phyloP scores from a whole-genome alignment of 345 rosid genomes.

The Populus nigra region DNA sequence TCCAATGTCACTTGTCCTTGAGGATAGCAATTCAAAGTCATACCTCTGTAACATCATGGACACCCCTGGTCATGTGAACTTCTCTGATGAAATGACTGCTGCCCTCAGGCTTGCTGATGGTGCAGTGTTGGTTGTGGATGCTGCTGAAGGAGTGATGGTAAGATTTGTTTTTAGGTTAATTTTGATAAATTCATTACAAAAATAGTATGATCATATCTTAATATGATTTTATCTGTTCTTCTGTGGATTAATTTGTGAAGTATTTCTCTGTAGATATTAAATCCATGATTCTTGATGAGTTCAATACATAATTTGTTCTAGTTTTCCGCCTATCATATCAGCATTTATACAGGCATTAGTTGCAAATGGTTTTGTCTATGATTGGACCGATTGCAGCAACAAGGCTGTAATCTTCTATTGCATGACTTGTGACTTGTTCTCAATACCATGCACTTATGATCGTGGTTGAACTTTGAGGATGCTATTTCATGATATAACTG shows the following conservation, averaged over 20 bases:
- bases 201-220: background rate
- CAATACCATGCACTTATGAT: background rate
- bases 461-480: background rate
- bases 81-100: slow-evolving; percentile 84
- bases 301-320: background rate
- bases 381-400: background rate
- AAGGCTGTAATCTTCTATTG: background rate
- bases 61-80: slow-evolving; percentile 90
- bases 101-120: slow-evolving; percentile 92
- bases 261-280: background rate
- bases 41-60: slow-evolving; percentile 89
- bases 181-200: background rate
- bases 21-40: slow-evolving; percentile 88
- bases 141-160: slow-evolving; percentile 90
- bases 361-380: background rate
- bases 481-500: background rate
- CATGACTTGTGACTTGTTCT: background rate
- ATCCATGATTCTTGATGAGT: background rate
- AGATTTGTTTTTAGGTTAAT: slow-evolving; percentile 2
- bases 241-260: background rate
- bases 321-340: background rate
- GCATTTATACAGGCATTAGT: background rate
- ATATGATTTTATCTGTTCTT: background rate
- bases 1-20: slow-evolving; percentile 96
- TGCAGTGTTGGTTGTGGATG: slow-evolving; percentile 92